Evolutionary conservation across 2,329 filamentous ascomycete genomes (phyloP).

Genomic region (Colletotrichum tropicicola): DNA sequence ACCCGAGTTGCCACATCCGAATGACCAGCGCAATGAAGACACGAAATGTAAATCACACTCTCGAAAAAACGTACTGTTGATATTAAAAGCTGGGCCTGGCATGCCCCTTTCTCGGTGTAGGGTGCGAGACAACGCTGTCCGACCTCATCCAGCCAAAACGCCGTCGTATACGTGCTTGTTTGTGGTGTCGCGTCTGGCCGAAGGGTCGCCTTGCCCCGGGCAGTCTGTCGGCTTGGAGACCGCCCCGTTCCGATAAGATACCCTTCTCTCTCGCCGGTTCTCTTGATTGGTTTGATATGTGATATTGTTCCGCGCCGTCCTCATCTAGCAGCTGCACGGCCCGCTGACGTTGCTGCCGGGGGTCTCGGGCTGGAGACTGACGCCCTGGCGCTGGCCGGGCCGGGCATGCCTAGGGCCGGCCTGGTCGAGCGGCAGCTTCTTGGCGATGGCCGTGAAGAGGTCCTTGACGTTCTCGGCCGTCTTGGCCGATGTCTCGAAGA

Average conservation of each 20-base stretch:
- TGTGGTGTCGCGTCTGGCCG: slow-evolving; percentile 5
- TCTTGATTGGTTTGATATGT: not conserved
- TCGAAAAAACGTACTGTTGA: slow-evolving; percentile 28
- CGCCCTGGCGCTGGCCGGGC: slow-evolving; percentile 66
- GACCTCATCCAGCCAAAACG: slow-evolving; percentile 22
- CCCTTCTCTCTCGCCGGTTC: slow-evolving; percentile 6
- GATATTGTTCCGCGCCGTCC: slow-evolving; percentile 30
- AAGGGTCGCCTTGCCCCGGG: not conserved
- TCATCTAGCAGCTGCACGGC: slow-evolving; percentile 63
- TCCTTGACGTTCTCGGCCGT: slow-evolving; percentile 96
- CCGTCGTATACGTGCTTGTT: slow-evolving; percentile 20
- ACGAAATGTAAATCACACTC: slow-evolving; percentile 26
- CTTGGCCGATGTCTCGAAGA: slow-evolving; percentile 99
- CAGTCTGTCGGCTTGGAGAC: slow-evolving; percentile 15
- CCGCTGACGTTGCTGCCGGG: slow-evolving; percentile 65
- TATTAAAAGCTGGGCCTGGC: slow-evolving; percentile 29
- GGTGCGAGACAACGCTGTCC: slow-evolving; percentile 23
- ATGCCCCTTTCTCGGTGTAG: slow-evolving; percentile 24
- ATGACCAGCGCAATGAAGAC: slow-evolving; percentile 29
- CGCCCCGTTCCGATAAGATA: slow-evolving; percentile 7
- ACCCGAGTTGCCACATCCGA: slow-evolving; percentile 27
- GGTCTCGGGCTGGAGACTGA: slow-evolving; percentile 65
- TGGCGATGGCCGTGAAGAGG: slow-evolving; percentile 96
- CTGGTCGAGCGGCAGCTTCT: slow-evolving; percentile 96
- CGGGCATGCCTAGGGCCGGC: slow-evolving; percentile 89